Conservation (phyloP, 768 basidiomycete genomes). For the Lactarius trivialis region DNA sequence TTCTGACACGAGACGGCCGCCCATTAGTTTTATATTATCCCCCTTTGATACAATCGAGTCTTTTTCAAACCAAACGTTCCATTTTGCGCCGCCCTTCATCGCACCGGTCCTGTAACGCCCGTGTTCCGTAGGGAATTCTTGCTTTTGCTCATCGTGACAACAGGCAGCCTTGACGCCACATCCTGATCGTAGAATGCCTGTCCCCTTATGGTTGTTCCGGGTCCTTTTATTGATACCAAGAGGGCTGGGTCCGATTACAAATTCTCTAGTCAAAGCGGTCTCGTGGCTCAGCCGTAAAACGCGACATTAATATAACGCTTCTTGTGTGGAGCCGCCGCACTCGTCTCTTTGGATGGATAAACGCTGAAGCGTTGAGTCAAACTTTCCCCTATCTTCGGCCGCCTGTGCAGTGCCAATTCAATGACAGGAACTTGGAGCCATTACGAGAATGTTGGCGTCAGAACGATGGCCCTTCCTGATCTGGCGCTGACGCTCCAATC, state of each 20-base stretch:
- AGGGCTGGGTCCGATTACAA: not conserved
- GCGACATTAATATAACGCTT: not conserved
- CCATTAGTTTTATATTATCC: slow-evolving; percentile 16
- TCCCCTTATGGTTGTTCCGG: not conserved
- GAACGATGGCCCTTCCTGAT: not conserved
- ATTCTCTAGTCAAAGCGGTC: not conserved
- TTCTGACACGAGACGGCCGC: slow-evolving; percentile 38
- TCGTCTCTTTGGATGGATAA: not conserved
- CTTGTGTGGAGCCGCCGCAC: not conserved
- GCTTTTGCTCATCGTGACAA: slow-evolving; percentile 1
- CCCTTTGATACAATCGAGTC: slow-evolving; percentile 12
- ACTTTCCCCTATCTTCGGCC: slow-evolving; percentile 4
- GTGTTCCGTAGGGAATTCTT: not conserved
- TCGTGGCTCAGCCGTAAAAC: slow-evolving; percentile 5
- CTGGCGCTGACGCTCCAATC: not conserved
- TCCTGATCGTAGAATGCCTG: slow-evolving; percentile 8
- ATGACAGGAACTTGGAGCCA: slow-evolving; percentile 1
- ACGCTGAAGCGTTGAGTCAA: slow-evolving; percentile 7
- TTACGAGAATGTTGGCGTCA: slow-evolving; percentile 6
- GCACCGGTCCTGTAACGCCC: slow-evolving; percentile 1
- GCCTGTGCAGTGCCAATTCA: not conserved
- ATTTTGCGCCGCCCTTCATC: slow-evolving; percentile 7
- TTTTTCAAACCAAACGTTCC: slow-evolving; percentile 2
- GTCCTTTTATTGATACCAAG: not conserved
- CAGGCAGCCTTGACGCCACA: slow-evolving; percentile 6